A percentile compares a stretch with the other conserved stretches of the same genome.
phyloP scores from a whole-genome alignment of 495 filamentous ascomycete species.

The Neurospora tetrasperma region DNA sequence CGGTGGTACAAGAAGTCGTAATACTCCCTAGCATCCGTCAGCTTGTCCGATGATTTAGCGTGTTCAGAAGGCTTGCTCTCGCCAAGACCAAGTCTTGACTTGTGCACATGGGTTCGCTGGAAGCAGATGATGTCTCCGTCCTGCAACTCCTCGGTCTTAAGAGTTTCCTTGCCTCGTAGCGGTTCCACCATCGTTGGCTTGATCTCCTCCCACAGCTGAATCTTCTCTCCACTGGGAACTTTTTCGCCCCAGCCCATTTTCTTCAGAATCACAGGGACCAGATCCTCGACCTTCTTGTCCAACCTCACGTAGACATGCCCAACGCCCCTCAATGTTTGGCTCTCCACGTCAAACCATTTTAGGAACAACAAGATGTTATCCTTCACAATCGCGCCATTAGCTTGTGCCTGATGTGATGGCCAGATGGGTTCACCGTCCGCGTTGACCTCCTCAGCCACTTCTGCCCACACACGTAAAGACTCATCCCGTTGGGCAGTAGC shows the following conservation, averaged over 20 bases:
- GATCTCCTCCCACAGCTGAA: constrained; percentile 88
- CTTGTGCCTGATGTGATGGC: constrained; percentile 43
- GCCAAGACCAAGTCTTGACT: constrained; percentile 22
- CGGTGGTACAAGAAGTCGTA: constrained; percentile 89
- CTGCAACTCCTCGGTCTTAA: constrained; percentile 87
- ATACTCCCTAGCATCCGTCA: constrained; percentile 64
- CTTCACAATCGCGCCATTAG: constrained; percentile 37
- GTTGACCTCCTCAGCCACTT: constrained; percentile 55
- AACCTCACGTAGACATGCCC: constrained; percentile 78
- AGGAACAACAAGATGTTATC: constrained; percentile 72
- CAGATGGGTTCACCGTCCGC: constrained; percentile 56
- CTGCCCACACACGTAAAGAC: constrained; percentile 77
- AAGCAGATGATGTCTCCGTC: constrained; percentile 97
- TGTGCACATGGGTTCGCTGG: constrained; percentile 50
- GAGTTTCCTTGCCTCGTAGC: constrained; percentile 81
- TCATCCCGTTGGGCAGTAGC: constrained; percentile 50
- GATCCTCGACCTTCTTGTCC: constrained; percentile 75
- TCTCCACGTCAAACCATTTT: constrained; percentile 76
- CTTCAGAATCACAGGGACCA: constrained; percentile 69
- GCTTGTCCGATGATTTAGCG: constrained; percentile 27
- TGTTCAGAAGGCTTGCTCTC: constrained; percentile 22
- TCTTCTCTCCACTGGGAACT: constrained; percentile 37
- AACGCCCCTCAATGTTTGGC: constrained; percentile 63
- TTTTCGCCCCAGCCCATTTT: constrained; percentile 79
- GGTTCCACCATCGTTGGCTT: constrained; percentile 94